These are phyloP conservation scores for Vigna trinervia DNA, from an alignment of 306 rosid genomes.

Conservation along the genomic window DNA sequence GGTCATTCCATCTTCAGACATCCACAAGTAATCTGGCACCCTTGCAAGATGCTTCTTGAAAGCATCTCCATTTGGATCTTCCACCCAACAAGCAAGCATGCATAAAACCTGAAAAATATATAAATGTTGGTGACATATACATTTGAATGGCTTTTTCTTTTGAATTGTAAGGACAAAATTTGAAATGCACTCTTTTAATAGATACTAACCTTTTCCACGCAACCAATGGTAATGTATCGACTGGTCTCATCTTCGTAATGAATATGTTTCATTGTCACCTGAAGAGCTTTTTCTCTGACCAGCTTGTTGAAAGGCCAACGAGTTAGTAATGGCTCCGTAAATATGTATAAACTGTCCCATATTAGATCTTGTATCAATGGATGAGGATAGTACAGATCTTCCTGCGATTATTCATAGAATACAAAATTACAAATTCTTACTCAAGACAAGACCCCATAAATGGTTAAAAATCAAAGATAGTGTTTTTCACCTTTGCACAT, in stretches of 20 bases:
- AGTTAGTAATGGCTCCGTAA: constrained; percentile 67
- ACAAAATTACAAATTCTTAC: neutral
- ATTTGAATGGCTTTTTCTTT: neutral
- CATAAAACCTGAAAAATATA: constrained; percentile 53
- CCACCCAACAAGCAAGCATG: constrained; percentile 85
- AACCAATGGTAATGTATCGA: constrained; percentile 68
- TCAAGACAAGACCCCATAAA: neutral
- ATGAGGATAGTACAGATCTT: constrained; percentile 69
- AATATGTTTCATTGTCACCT: constrained; percentile 73
- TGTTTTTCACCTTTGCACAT: constrained; percentile 58
- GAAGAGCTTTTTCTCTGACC: constrained; percentile 63
- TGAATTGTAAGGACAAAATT: neutral
- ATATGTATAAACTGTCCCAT: constrained; percentile 73
- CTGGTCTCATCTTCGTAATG: constrained; percentile 82
- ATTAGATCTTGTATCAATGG: constrained; percentile 66
- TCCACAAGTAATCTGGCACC: constrained; percentile 72
- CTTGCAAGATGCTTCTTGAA: constrained; percentile 78
- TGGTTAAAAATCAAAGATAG: neutral
- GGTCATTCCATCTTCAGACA: constrained; percentile 81
- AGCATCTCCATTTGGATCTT: constrained; percentile 76
- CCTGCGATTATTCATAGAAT: constrained; percentile 48
- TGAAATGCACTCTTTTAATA: neutral
- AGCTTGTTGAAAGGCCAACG: constrained; percentile 75
- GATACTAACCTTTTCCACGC: constrained; percentile 63
- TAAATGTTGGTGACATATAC: constrained; percentile 1